Base-by-base conservation (phyloP, 441 rosid species). In the Populus hybrid region DNA sequence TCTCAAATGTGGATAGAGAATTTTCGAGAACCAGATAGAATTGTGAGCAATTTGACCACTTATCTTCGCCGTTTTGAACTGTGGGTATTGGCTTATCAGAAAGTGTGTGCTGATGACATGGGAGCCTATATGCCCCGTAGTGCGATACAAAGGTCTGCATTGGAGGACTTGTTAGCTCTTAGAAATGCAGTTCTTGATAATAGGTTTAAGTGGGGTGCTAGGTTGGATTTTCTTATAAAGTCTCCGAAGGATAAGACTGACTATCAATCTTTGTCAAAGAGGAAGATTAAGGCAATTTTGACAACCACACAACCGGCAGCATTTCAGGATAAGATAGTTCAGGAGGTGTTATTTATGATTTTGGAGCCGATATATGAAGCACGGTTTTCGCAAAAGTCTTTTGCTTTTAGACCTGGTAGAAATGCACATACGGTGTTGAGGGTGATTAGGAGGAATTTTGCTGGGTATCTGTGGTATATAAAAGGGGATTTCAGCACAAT, bases 1-100 rank as follows among this genome's bases (percentile, higher is more conserved):
- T 90, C 97, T 18, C 94, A 90, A 76, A 90, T 94, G 98, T 94
- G 99, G 99, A 84, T 95, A 33, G 98, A 94, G 81, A 94, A 89
- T 83, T 95, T 91, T 83, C 87, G 89, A 38, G 89, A 89, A 75
- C 97, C 98, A 2, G 92, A 89, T 79, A 87, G 87, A 78, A 79
- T 82, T 18, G 86, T 84, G 1, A 84, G 86, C 66, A 94, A 94
- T 83, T 77, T 95, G 84, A 83, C 88, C 64, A 83, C 90, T 4
- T 89, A 92, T 79, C 86, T 94, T 38, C 89, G 97, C 21, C 86
- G 97, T 23, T 92, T 94, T 35, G 99, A 95, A 87, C 24, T 95
- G 70, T 95, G 97, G 98, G 97, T 92, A 6, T 78, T 94, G 77
- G 94, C 97, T 77, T 94, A 94, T n/a, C n/a, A n/a, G n/a, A n/a